Base-by-base conservation (phyloP, 192 early-diverging fungal species). In the Pilobolus umbonatus region DNA sequence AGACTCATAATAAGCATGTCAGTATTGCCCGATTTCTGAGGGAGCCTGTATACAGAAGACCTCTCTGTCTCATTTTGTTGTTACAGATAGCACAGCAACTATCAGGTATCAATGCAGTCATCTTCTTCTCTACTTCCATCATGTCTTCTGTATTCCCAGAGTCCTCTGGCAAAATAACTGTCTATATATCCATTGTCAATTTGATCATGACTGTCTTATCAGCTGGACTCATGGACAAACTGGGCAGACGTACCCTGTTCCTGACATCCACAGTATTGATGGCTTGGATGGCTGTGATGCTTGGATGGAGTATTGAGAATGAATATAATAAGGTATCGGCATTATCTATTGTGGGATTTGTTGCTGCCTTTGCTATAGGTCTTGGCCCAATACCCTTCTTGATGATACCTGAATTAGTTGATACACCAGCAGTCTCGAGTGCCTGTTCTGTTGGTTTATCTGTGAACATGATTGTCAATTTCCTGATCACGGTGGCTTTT, bases 71-170 rank as follows among this genome's bases (percentile, higher is more conserved):
- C 43, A 80, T 82, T 4, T 39, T 92, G 2, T 74, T 89, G 15
- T 50, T 94, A 5, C 91, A 92, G 67, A 46, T 91, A 4, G 68
- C 85, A 0, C 94, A 96, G 68, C 94, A 96, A 70, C 85, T 92
- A 60, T 88, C 86, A 34, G 94, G 94, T 22, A 91, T 92, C 66
- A 96, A 93, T 67, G 89, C 87, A 9, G 90, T 93, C 9, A 87
- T 92, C 53, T 93, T 84, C 67, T 96, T 92, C 60, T 91, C 88
- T 0, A 87, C 86, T 7, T 79, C 83, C 22, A 86, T 91, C 61
- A 80, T 91, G 55, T 78, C 75, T 11, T 46, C 61, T 9, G 76
- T 84, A 5, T 71, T 87, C 10, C 86, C 88, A 21, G 75, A 75
- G 21, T 82, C 78, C 8, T 78, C 79, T 14, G 81, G 75, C 39